phyloP scores from a whole-genome alignment of 1,284 basidiomycete species.

The Flammula alnicola region DNA sequence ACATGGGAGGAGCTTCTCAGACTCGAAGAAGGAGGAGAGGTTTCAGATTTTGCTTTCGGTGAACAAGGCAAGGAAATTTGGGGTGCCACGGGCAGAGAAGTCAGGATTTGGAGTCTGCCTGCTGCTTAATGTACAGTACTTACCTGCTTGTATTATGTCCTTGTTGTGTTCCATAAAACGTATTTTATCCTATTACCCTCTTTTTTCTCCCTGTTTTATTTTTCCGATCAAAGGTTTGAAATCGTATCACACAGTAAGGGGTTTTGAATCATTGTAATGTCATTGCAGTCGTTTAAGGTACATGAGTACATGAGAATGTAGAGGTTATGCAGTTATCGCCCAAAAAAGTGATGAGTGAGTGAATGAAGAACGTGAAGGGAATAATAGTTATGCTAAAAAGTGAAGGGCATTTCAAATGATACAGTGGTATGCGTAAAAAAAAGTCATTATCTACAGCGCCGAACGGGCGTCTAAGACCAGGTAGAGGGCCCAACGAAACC shows the following conservation, averaged over 20 bases:
- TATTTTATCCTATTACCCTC: too few relatives aligned
- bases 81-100: slow-evolving; percentile 76
- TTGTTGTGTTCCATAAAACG: slow-evolving; percentile 9
- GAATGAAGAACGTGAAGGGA: slow-evolving; percentile 20
- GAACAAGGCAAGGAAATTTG: slow-evolving; percentile 82
- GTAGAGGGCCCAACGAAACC: slow-evolving; percentile 60
- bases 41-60: slow-evolving; percentile 78
- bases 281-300: slow-evolving; percentile 29
- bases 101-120: slow-evolving; percentile 75
- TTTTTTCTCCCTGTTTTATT: too few relatives aligned
- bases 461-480: slow-evolving; percentile 53
- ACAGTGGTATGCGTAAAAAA: slow-evolving; percentile 18
- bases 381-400: slow-evolving; percentile 26
- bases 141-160: slow-evolving; percentile 9
- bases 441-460: slow-evolving; percentile 12
- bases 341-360: slow-evolving; percentile 12
- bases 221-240: too few relatives aligned
- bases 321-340: slow-evolving; percentile 15
- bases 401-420: slow-evolving; percentile 1
- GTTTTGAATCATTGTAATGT: slow-evolving; percentile 25
- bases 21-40: slow-evolving; percentile 83
- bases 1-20: slow-evolving; percentile 86
- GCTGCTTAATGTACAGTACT: slow-evolving; percentile 34
- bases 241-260: neutral
- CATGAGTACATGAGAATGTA: too few relatives aligned